These are phyloP conservation scores for Apophysomyces variabilis DNA, from an alignment of 371 early-diverging fungal genomes.

Conservation along the genomic window DNA sequence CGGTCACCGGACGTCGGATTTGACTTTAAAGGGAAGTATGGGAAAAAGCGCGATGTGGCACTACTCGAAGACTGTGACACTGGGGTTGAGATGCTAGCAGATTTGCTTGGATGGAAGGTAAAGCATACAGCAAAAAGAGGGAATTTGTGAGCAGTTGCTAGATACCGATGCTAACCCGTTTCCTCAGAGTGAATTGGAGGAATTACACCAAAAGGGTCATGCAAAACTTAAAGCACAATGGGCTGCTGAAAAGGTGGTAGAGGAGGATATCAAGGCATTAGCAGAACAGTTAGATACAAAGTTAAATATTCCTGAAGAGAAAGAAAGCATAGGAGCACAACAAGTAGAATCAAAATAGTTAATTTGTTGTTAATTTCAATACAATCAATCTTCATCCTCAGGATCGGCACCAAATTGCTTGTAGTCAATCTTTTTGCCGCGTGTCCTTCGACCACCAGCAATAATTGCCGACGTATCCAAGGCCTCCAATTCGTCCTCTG, in stretches of 20 bases:
- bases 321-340: conserved; percentile 12
- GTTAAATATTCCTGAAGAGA: conserved; percentile 29
- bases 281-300: conserved; percentile 40
- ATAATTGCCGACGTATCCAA: conserved; percentile 72
- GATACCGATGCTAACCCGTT: not conserved
- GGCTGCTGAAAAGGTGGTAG: conserved; percentile 44
- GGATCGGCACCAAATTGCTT: conserved; percentile 70
- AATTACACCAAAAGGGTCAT: conserved; percentile 33
- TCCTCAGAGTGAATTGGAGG: conserved; percentile 42
- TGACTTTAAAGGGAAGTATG: conserved; percentile 79
- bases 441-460: conserved; percentile 66
- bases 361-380: not conserved
- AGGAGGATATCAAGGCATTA: conserved; percentile 34
- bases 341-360: not conserved
- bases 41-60: conserved; percentile 74
- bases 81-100: conserved; percentile 63
- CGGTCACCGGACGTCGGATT: conserved; percentile 63
- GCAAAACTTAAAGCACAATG: conserved; percentile 53
- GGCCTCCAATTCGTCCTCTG: conserved; percentile 64
- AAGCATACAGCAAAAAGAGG: conserved; percentile 15
- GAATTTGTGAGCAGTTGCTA: not conserved
- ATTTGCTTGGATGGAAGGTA: conserved; percentile 54
- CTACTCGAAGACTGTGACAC: conserved; percentile 82
- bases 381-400: conserved; percentile 42
- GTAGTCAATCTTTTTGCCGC: conserved; percentile 75